Evolutionary conservation across 768 basidiomycete genomes (phyloP).

Genomic region (Amanita pseudoporphyria): DNA sequence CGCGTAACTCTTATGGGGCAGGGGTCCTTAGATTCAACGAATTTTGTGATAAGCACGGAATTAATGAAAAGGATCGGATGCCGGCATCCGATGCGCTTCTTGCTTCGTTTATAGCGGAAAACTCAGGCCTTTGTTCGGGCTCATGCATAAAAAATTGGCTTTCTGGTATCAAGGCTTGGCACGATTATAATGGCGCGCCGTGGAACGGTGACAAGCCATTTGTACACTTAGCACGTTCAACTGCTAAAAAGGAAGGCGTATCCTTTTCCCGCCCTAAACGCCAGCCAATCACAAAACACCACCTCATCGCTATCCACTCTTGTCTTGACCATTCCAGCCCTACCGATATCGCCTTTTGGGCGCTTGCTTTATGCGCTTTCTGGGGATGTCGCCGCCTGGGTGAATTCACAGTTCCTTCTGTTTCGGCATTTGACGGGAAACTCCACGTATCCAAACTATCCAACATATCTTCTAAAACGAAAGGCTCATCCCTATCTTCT

Average conservation of each 20-base stretch:
- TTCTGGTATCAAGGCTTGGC: slow-evolving; percentile 20
- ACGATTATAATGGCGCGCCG: slow-evolving; percentile 19
- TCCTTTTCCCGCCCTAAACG: slow-evolving; percentile 8
- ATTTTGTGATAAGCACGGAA: slow-evolving; percentile 21
- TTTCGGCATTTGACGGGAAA: slow-evolving; percentile 4
- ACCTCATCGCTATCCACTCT: slow-evolving; percentile 14
- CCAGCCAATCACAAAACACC: slow-evolving; percentile 21
- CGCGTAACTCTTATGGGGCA: slow-evolving; percentile 19
- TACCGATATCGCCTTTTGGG: slow-evolving; percentile 16
- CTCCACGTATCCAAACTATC: slow-evolving; percentile 2
- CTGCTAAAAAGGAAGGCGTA: slow-evolving; percentile 10
- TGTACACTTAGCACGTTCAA: slow-evolving; percentile 9
- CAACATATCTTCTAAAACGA: not conserved
- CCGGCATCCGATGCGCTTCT: slow-evolving; percentile 20
- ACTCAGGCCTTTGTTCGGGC: slow-evolving; percentile 4
- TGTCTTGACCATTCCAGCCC: slow-evolving; percentile 11
- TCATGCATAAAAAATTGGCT: slow-evolving; percentile 18
- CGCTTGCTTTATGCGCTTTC: slow-evolving; percentile 15
- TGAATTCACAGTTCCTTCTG: slow-evolving; percentile 8
- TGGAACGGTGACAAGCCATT: slow-evolving; percentile 18
- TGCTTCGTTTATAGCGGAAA: slow-evolving; percentile 14
- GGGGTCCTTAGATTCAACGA: slow-evolving; percentile 23
- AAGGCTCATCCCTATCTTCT: not conserved
- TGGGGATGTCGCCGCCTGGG: slow-evolving; percentile 14
- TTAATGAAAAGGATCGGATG: slow-evolving; percentile 18